Base-by-base conservation (phyloP, 352 stramenopile genomes). In the Phytophthora fragariaefolia region DNA sequence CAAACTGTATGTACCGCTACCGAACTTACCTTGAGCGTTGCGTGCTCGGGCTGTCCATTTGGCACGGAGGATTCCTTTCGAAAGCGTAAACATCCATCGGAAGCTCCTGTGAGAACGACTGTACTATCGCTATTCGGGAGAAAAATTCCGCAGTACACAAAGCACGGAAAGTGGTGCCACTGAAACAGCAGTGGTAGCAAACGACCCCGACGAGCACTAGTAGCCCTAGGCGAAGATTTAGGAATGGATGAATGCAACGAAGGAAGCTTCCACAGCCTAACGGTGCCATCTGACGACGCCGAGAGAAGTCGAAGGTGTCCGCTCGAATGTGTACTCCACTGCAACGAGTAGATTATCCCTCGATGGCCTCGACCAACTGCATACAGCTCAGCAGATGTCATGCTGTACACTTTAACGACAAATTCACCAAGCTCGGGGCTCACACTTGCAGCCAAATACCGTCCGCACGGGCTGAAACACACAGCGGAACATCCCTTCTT, bases 61-160 rank as follows among this genome's bases (percentile, higher is more conserved):
- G 71, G 53, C 6, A 76, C 80, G 20, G 54, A 49, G 4, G 50
- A 58, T 6, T 69, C 64, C 46, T 71, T 73, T 13, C 65, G 65
- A 22, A 92, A 68, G 2, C 84, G 81, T 5, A 91, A 36, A 13
- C 69, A 58, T 1, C 85, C 80, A 59, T 92, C 80, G 0, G 82
- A 90, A 6, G 82, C 70, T 4, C 79, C 84, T 6, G 69, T 85
- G 26, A 90, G n/a, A 4, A 78, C 59, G 9, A 87, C 49, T 9
- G 76, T 62, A 12, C 60, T 63, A 8, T 67, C 34, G 0, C 26
- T 67, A 10, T 60, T 30, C 13, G 69, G 69, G 34, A 90, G 71
- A 61, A 91, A 93, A 6, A 79, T 69, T 1, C 77, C 79, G 43
- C 82, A 87, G 58, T 90, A 92, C 8, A 92, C 85, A 49, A 90